phyloP scores from a whole-genome alignment of 164 flowering plant genomes.

The Litsea cubeba region DNA sequence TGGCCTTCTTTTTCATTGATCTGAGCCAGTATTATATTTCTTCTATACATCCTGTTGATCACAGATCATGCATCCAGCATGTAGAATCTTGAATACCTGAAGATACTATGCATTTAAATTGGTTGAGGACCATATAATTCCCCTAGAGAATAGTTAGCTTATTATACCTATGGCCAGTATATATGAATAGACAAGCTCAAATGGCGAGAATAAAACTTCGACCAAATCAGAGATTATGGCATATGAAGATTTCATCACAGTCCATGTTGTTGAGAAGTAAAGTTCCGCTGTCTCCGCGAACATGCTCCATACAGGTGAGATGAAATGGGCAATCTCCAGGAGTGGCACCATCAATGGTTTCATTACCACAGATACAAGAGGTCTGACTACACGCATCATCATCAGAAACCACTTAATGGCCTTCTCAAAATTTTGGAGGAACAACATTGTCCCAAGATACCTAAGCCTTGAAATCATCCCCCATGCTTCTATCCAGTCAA shows the following conservation, averaged over 20 bases:
- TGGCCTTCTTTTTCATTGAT: neutral
- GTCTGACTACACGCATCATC: conserved; percentile 9
- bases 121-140: neutral
- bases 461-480: conserved; percentile 30
- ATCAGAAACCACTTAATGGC: conserved; percentile 22
- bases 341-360: conserved; percentile 25
- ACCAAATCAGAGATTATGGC: conserved; percentile 12
- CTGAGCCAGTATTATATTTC: neutral
- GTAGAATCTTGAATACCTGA: neutral
- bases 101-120: neutral
- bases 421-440: conserved; percentile 29
- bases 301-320: conserved; percentile 23
- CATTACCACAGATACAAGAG: conserved; percentile 11
- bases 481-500: conserved; percentile 31
- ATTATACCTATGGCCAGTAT: conserved; percentile 21
- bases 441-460: conserved; percentile 32
- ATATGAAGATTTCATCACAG: conserved; percentile 16
- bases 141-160: neutral
- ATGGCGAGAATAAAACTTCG: conserved; percentile 21
- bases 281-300: conserved; percentile 12
- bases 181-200: conserved; percentile 20
- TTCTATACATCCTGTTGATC: neutral
- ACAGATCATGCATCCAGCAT: neutral
- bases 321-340: conserved; percentile 14
- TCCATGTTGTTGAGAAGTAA: conserved; percentile 12